Evolutionary conservation across 1,284 basidiomycete species (phyloP).

Genomic region (Microbotryum silenes-acaulis): DNA sequence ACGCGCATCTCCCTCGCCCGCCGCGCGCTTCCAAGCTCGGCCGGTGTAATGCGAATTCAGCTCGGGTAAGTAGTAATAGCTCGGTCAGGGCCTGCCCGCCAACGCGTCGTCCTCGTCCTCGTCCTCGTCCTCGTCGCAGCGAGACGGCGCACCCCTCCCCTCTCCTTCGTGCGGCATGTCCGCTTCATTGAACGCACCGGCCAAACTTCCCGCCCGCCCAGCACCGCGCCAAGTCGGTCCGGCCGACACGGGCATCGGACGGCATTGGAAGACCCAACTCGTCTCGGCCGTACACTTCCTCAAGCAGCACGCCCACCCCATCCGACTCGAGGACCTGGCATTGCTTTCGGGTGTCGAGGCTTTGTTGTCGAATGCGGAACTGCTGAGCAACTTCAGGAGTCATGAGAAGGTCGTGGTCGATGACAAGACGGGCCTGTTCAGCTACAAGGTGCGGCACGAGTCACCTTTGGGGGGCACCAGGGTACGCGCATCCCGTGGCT

Average conservation of each 20-base stretch:
- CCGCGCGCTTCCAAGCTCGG: no score
- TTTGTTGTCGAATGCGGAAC: conserved; percentile 59
- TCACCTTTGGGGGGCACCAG: not conserved
- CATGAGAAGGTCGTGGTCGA: conserved; percentile 74
- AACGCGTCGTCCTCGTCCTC: no score
- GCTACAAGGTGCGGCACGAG: conserved; percentile 58
- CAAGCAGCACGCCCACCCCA: conserved; percentile 44
- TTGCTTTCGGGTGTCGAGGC: conserved; percentile 34
- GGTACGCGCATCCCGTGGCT: not conserved
- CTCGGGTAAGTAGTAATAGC: no score
- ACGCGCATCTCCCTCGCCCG: no score
- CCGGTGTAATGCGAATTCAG: no score
- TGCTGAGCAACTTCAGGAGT: conserved; percentile 65
- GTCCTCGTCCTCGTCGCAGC: no score
- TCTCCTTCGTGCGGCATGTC: no score
- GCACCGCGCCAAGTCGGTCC: conserved; percentile 46
- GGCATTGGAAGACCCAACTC: conserved; percentile 75
- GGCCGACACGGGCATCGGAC: conserved; percentile 68
- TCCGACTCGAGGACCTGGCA: conserved; percentile 36
- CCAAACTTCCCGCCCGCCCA: no score
- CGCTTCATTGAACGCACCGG: no score
- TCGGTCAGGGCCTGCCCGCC: no score
- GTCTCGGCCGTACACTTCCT: conserved; percentile 74
- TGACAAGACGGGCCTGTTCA: conserved; percentile 71
- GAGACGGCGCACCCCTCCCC: no score